These are phyloP conservation scores for Epichloe sibirici DNA, from an alignment of 2,329 filamentous ascomycete species.

Conservation along the genomic window DNA sequence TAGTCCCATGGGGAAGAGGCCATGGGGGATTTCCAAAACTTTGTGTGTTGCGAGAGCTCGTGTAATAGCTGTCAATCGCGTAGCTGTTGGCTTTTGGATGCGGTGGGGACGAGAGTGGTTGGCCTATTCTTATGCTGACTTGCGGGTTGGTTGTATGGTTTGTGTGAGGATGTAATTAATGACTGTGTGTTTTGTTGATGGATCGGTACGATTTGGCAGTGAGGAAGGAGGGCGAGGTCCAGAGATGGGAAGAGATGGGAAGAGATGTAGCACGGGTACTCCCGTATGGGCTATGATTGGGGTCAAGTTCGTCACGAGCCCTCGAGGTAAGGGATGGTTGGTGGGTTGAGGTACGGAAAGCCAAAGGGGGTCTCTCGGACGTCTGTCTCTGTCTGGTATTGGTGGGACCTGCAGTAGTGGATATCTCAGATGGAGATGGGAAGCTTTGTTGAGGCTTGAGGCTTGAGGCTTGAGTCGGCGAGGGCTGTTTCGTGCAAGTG, in stretches of 20 bases:
- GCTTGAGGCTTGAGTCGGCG: too few relatives aligned
- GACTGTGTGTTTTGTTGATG: neutral
- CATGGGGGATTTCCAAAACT: constrained; percentile 26
- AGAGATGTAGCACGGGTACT: neutral
- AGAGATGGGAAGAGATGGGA: neutral
- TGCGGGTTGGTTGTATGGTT: neutral
- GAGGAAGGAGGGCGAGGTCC: neutral
- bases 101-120: neutral
- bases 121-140: neutral
- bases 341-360: neutral
- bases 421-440: neutral
- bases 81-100: neutral
- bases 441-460: too few relatives aligned
- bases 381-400: neutral
- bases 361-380: neutral
- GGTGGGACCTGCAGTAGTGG: constrained; percentile 2
- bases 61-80: neutral
- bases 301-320: constrained; percentile 1
- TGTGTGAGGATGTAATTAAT: neutral
- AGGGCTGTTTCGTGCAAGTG: too few relatives aligned
- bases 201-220: neutral
- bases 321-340: neutral
- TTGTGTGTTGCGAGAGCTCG: neutral
- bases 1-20: constrained; percentile 79
- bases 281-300: neutral